Evolutionary conservation across 768 basidiomycete genomes (phyloP), one percentile per base, ranked within the genome.

Genomic region (Tulasnella sp.): DNA sequence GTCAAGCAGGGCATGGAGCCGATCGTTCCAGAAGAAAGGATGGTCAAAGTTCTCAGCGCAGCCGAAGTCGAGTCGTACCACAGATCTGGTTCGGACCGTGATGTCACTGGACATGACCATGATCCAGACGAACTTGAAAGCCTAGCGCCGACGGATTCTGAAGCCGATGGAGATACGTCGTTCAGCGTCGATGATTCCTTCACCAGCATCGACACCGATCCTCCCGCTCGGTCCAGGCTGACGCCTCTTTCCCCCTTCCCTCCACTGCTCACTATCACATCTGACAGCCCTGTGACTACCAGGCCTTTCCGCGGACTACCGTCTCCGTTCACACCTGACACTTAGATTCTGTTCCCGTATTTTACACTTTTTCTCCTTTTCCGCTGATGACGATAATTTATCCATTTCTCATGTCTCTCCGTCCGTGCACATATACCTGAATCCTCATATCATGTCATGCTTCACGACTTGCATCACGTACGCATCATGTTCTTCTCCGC

Each of bases 31-130:
- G 67, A 67, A 14, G 74, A 54, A 2, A 74, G 52, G 36, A 64
- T 40, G 19, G 78, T 75, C 25, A 92, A 91, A 81, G 93, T 94
- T 9, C 84, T 94, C 22, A 89, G 86, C 75, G 88, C 90, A 64
- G 90, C 91, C 78, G 93, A 94, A 80, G 86, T 92, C n/a, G 52
- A 77, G 73, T 52, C 31, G 1, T 71, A 77, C 34, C 67, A 76
- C n/a, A 15, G 69, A 8, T 70, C 73, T 14, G 52, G 54, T 9
- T 42, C 38, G 15, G 45, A 74, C 29, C 52, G 36, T 67, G 73
- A 58, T 3, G 58, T 22, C 19, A 36, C 34, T 15, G 73, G 36
- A 9, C 42, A 74, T 14, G 73, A 74, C 14, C 42, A 73, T 29
- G 72, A 54, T 22, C 58, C 58, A 34, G 58, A 64, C 58, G 58